phyloP scores from a whole-genome alignment of 371 early-diverging fungal species.

The Encephalitozoon intestinalis region DNA sequence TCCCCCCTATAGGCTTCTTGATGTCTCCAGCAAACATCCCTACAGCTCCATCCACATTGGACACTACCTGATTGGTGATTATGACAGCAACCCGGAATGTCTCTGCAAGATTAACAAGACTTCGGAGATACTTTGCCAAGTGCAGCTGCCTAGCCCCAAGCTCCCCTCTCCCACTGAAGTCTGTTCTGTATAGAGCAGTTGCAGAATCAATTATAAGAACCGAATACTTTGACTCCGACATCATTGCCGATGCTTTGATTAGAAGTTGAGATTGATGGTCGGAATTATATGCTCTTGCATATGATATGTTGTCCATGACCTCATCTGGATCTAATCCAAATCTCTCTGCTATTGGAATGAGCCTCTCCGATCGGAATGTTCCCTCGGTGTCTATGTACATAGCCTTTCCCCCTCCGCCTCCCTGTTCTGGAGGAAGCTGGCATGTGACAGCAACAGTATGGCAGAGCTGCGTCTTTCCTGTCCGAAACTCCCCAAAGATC shows the following conservation, averaged over 20 bases:
- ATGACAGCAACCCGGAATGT: conserved; percentile 88
- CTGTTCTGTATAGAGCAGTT: conserved; percentile 89
- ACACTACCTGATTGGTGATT: conserved; percentile 94
- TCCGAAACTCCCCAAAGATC: conserved; percentile 97
- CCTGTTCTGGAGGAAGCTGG: conserved; percentile 74
- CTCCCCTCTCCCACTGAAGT: conserved; percentile 91
- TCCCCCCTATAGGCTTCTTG: conserved; percentile 94
- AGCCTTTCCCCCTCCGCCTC: conserved; percentile 90
- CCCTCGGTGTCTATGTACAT: conserved; percentile 97
- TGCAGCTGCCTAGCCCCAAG: conserved; percentile 91
- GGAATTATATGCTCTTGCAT: conserved; percentile 88
- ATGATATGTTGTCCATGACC: conserved; percentile 84
- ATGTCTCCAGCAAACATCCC: conserved; percentile 82
- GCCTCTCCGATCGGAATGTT: conserved; percentile 86
- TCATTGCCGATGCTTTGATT: conserved; percentile 83
- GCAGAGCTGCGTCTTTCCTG: conserved; percentile 96
- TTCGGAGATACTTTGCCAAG: conserved; percentile 79
- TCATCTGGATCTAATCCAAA: conserved; percentile 75
- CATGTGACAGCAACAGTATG: conserved; percentile 92
- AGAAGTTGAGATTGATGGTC: conserved; percentile 87
- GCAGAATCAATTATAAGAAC: conserved; percentile 88
- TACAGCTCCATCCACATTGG: conserved; percentile 82
- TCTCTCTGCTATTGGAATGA: conserved; percentile 78
- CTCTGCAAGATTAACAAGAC: conserved; percentile 79
- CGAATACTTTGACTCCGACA: conserved; percentile 80